Evolutionary conservation across 2,329 filamentous ascomycete genomes (phyloP), one percentile per base, ranked within the genome.

Genomic region (Xylaria sp.): DNA sequence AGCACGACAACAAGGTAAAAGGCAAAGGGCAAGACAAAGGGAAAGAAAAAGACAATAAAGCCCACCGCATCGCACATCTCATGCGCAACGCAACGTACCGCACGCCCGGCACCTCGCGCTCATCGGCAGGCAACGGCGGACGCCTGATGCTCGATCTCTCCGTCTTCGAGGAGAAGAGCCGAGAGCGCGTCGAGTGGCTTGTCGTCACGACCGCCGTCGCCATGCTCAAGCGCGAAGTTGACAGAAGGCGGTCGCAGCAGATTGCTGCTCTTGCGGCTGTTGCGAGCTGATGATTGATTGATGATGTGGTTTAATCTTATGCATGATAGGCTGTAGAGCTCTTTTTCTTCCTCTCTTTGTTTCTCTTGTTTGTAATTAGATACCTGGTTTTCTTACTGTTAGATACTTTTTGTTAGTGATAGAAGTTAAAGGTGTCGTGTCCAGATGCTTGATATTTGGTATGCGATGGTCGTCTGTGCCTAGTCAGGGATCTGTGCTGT

Each of bases 141-240:
- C 78, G 84, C 48, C 73, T 88, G 71, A 78, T 82, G 76, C 69
- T 85, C 66, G 84, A 85, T 67, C 69, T 84, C 70, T 57, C 75
- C 2, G 76, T 76, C 64, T 82, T 81, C 79, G 67, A 75, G 31
- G 73, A 70, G 63, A 76, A 80, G 44, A 12, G 37, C 18, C 67
- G 73, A 25, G 78, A 86, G 73, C 77, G 86, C 67, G 80, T 80
- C 15, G 82, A 87, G 73, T 80, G 83, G n/a, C 70, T 90, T 23
- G 81, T 86, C 10, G 82, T 90, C 20, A 83, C 85, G 52, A 89
- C 86, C 18, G 88, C 85, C 67, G 73, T 91, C 65, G 78, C 85
- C 18, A 89, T 91, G 88, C 76, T 91, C 73, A 91, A 91, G 84
- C 88, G 86, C 78, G 90, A 91, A 82, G 80, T 89, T 59, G 89